A percentile compares a stretch with the other conserved stretches of the same genome.
phyloP scores from a whole-genome alignment of 1,284 basidiomycete genomes.

The Salmacisia buchloeana region DNA sequence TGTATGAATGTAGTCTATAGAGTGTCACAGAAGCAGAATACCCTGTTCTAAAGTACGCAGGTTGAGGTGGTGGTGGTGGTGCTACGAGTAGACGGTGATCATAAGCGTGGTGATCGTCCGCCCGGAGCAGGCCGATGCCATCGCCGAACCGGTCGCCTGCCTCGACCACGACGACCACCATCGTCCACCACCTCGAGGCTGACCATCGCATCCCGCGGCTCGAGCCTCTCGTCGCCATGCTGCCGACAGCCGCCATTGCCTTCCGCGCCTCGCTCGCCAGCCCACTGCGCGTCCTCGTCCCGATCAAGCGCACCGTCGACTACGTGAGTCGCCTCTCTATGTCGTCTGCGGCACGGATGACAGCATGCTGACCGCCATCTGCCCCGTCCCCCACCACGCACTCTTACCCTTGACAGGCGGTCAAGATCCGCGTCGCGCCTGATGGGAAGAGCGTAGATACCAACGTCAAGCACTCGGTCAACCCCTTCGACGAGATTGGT shows the following conservation, averaged over 20 bases:
- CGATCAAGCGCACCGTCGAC: slow-evolving; percentile 50
- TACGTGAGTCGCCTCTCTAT: slow-evolving; percentile 20
- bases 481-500: slow-evolving; percentile 51
- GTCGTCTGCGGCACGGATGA: neutral
- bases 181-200: no score
- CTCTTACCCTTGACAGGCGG: slow-evolving; percentile 22
- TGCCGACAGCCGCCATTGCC: slow-evolving; percentile 5
- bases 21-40: no score
- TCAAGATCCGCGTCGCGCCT: slow-evolving; percentile 49
- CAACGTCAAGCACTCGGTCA: slow-evolving; percentile 54
- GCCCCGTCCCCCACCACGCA: neutral
- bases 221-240: no score
- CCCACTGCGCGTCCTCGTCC: slow-evolving; percentile 47
- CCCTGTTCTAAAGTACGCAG: no score
- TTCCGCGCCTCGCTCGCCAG: slow-evolving; percentile 47
- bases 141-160: no score
- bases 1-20: no score
- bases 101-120: no score
- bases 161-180: no score
- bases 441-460: slow-evolving; percentile 50
- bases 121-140: no score
- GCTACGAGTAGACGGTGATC: no score
- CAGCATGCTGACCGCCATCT: neutral
- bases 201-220: no score
- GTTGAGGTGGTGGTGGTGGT: no score